These are phyloP conservation scores for Phlebiopsis flavidoalba DNA, from an alignment of 768 basidiomycete genomes.

Conservation along the genomic window DNA sequence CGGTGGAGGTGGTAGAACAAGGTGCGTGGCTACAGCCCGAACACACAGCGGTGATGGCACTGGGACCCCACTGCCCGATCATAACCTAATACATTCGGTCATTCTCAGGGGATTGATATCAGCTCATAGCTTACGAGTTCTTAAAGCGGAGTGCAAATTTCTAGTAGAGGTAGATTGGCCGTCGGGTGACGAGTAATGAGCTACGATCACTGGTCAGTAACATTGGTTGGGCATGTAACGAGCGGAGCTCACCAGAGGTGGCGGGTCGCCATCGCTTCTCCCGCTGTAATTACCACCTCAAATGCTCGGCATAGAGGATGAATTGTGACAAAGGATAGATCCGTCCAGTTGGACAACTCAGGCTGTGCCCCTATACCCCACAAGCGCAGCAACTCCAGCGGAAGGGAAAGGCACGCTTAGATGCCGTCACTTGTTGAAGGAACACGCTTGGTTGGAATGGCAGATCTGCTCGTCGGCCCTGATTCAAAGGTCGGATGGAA, in stretches of 20 bases:
- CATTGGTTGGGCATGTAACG: no score
- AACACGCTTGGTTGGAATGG: not conserved
- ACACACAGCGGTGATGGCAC: not conserved
- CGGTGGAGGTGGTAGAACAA: not conserved
- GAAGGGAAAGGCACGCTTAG: not conserved
- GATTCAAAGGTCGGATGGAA: not conserved
- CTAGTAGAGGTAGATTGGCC: not conserved
- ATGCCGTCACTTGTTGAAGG: not conserved
- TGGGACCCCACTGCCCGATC: not conserved
- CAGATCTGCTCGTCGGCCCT: not conserved
- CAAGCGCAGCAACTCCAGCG: not conserved
- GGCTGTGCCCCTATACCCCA: no score
- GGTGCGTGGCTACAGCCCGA: not conserved
- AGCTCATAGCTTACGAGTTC: not conserved
- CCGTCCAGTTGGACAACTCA: no score
- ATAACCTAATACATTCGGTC: not conserved
- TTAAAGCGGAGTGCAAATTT: not conserved
- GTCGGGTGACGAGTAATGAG: not conserved
- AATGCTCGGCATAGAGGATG: no score
- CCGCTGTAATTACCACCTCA: no score
- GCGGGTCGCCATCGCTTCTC: no score
- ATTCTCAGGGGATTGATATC: not conserved
- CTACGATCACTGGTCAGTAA: no score
- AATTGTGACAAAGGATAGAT: no score
- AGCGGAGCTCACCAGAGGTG: no score